Conservation (phyloP, 345 rosid species). For the Citrus reticulata region DNA sequence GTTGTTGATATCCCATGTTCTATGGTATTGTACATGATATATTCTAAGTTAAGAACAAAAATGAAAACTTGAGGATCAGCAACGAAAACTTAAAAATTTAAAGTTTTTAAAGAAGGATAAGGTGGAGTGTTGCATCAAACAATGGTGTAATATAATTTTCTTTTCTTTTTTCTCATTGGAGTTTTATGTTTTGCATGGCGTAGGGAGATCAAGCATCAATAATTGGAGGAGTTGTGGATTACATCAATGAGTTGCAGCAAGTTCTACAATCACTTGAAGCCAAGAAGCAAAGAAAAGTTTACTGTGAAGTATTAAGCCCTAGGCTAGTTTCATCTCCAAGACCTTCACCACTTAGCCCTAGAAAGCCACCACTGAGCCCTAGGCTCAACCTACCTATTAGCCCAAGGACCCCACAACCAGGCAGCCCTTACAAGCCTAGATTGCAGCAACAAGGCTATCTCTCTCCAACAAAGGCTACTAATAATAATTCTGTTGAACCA, state of each 20-base stretch:
- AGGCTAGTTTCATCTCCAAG: constrained; percentile 61
- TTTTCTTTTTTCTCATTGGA: not conserved
- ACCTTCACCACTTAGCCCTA: constrained; percentile 70
- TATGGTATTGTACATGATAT: no score
- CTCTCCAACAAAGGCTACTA: constrained; percentile 38
- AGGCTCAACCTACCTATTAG: constrained; percentile 64
- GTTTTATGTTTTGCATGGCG: not conserved
- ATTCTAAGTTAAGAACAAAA: no score
- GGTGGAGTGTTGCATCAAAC: not conserved
- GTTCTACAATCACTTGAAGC: constrained; percentile 82
- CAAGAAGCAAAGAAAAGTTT: constrained; percentile 90
- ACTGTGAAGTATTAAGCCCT: constrained; percentile 85
- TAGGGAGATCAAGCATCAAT: constrained; percentile 99
- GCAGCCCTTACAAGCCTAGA: constrained; percentile 63
- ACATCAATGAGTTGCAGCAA: constrained; percentile 92
- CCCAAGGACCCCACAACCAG: constrained; percentile 77
- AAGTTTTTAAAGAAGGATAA: no score
- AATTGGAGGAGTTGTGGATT: constrained; percentile 95
- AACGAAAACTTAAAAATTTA: no score
- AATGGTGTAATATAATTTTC: not conserved
- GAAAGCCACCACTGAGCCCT: constrained; percentile 49
- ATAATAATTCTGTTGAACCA: constrained; percentile 34
- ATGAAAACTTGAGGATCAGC: no score
- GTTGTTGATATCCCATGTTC: no score
- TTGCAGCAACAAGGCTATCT: constrained; percentile 39